These are phyloP conservation scores for Colletotrichum euphorbiae DNA, from an alignment of 2,329 filamentous ascomycete species.

Conservation along the genomic window DNA sequence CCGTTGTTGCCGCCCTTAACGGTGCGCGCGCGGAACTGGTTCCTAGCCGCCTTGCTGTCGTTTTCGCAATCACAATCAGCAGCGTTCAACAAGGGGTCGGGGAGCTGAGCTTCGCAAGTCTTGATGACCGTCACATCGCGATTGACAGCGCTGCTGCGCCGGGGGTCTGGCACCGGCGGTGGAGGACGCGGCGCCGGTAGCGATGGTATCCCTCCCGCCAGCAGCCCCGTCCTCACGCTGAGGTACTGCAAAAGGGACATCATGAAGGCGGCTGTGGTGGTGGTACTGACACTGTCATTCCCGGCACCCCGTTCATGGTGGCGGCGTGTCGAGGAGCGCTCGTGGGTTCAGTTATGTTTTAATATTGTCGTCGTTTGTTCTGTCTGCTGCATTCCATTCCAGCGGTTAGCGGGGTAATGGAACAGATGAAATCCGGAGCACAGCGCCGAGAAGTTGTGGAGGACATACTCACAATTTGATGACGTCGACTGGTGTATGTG, in stretches of 20 bases:
- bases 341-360: slow-evolving; percentile 31
- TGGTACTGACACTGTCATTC: slow-evolving; percentile 42
- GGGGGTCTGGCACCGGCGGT: slow-evolving; percentile 36
- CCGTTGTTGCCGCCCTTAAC: slow-evolving; percentile 83
- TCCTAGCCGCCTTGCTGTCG: slow-evolving; percentile 78
- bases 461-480: slow-evolving; percentile 20
- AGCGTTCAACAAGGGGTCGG: slow-evolving; percentile 47
- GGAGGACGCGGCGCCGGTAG: slow-evolving; percentile 25
- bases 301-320: slow-evolving; percentile 33
- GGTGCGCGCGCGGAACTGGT: slow-evolving; percentile 89
- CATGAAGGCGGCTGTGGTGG: slow-evolving; percentile 15
- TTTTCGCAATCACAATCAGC: slow-evolving; percentile 40
- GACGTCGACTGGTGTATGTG: slow-evolving; percentile 8
- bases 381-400: slow-evolving; percentile 50
- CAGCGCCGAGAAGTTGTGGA: slow-evolving; percentile 4
- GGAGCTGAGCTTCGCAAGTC: slow-evolving; percentile 15
- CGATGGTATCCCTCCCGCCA: slow-evolving; percentile 31
- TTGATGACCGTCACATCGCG: slow-evolving; percentile 42
- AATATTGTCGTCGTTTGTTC: slow-evolving; percentile 29
- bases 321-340: slow-evolving; percentile 22
- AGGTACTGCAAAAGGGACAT: slow-evolving; percentile 41
- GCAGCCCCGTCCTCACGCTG: slow-evolving; percentile 43
- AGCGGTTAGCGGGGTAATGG: slow-evolving; percentile 56
- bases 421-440: slow-evolving; percentile 26
- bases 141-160: slow-evolving; percentile 28